Base-by-base conservation (phyloP, 2,329 filamentous ascomycete genomes). In the Trichophyton benhamiae region DNA sequence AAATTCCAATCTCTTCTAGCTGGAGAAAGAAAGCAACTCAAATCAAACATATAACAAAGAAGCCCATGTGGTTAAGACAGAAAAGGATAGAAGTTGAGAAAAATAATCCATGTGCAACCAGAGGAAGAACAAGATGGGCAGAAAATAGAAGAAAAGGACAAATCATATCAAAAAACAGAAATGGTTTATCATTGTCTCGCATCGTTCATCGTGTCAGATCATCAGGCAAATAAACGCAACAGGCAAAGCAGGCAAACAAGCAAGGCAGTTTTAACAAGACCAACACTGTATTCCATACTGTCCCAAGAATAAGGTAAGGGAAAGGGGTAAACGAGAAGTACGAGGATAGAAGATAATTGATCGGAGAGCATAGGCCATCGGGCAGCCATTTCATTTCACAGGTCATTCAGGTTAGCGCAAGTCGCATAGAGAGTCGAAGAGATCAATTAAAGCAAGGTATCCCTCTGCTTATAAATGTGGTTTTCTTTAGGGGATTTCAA, bases 121-220 rank as follows among this genome's bases (percentile, higher is more conserved):
- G 33, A 20, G 15, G 17, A 52, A 52, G 46, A 27, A 11, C 22
- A 52, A 27, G 22, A 52, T 52, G 17, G 11, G 42, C 15, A 57
- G 6, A 57, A 59, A 46, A 27, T 15, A 48, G 17, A 48, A 33
- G 36, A 46, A 36, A 30, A 57, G 41, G 42, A 58, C 30, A 41
- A 58, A 58, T 58, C 22, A 53, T 53, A 53, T 53, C 49, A 53
- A 33, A 33, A 13, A 53, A 33, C 49, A 30, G 41, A 53, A 53
- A 58, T 42, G 55, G 6, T 58, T 38, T 58, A 38, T 38, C 30
- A 20, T 58, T 58, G 55, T 22, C 55, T 58, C 55, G 55, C 55
- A 58, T 58, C 55, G 27, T 58, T 58, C 38, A 42, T 58, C 55
- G 38, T 58, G 27, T 58, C 55, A 53, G 33, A 30, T 58, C 55